Evolutionary conservation across 1,139 yeast species (phyloP), one percentile per base, ranked within the genome.

Genomic region (Candida gigantensis): DNA sequence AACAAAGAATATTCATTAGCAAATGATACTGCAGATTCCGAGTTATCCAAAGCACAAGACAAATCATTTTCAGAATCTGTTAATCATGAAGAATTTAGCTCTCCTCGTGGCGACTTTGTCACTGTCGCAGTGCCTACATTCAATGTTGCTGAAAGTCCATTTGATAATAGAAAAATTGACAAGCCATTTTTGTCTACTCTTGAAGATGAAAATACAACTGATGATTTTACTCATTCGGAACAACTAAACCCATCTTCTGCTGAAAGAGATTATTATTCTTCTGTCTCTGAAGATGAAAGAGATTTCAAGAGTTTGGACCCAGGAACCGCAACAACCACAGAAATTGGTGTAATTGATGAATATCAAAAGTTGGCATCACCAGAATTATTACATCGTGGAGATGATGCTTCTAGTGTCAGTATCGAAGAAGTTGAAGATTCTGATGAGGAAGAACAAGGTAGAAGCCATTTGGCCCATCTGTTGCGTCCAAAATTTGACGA

Each of bases 401-500:
- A 52, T 11, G 52, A 50, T 11, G 44, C 39, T 24, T 56, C 53
- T 12, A 46, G 13, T 11, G 11, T 3, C 6, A 26, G 14, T 6
- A 18, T 29, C 28, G 24, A 17, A 14, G 35, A 25, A 11, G 32
- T 11, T 15, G 30, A 27, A 14, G 32, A 28, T n/a, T 14, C 25
- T n/a, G 36, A 27, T 8, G 24, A 15, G 6, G 58, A 52, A 24
- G 26, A 33, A 33, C 9, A 23, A 19, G n/a, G n/a, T n/a, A 11
- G 31, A 33, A 33, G 34, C 8, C 20, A 20, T 6, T 45, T 62
- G 16, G 63, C 65, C 5, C 51, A 50, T 27, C 56, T 52, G 3
- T 52, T 62, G 35, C 54, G 61, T 28, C 72, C 72, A 1, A 60
- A 51, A 3, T 65, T 66, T 43, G 68, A 62, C 30, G 45, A 49